Evolutionary conservation across 2,329 filamentous ascomycete species (phyloP).

Genomic region (Microcyclospora pomicola): DNA sequence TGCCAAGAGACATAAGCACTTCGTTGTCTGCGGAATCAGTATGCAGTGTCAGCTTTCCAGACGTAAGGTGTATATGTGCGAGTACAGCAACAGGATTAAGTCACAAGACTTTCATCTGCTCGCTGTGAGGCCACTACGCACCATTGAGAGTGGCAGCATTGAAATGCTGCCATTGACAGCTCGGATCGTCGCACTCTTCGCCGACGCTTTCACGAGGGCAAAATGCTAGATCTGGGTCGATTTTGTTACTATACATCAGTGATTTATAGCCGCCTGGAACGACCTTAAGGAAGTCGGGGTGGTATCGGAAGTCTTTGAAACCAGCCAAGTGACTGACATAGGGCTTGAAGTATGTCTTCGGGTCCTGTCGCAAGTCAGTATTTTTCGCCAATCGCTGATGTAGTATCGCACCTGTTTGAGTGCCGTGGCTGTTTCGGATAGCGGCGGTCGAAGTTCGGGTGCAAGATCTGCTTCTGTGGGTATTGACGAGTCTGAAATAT

Average conservation of each 20-base stretch:
- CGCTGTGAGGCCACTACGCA: constrained; percentile 40
- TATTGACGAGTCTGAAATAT: too few species aligned
- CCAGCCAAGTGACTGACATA: constrained; percentile 73
- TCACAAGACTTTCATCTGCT: neutral
- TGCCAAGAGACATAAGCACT: constrained; percentile 17
- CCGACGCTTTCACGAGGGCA: constrained; percentile 64
- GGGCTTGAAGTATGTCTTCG: constrained; percentile 31
- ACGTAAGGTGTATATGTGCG: neutral
- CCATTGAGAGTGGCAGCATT: constrained; percentile 56
- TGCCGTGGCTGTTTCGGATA: constrained; percentile 7
- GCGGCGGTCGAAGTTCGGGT: constrained; percentile 23
- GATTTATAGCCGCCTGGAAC: constrained; percentile 71
- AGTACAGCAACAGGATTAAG: constrained; percentile 1
- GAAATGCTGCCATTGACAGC: constrained; percentile 74
- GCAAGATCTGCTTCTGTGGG: constrained; percentile 25
- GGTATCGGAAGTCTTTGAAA: constrained; percentile 83
- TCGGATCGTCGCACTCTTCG: constrained; percentile 57
- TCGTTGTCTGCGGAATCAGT: constrained; percentile 22
- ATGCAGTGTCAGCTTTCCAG: constrained; percentile 13
- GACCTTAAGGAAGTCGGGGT: constrained; percentile 56
- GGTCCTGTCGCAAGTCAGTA: constrained; percentile 6
- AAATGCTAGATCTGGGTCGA: constrained; percentile 58
- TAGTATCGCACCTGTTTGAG: constrained; percentile 8
- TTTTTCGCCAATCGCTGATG: constrained; percentile 4
- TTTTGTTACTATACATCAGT: constrained; percentile 83